A percentile compares a stretch with the other conserved stretches of the same genome.
Conservation (phyloP, 495 filamentous ascomycete genomes). For the Aspergillus sparsus region DNA sequence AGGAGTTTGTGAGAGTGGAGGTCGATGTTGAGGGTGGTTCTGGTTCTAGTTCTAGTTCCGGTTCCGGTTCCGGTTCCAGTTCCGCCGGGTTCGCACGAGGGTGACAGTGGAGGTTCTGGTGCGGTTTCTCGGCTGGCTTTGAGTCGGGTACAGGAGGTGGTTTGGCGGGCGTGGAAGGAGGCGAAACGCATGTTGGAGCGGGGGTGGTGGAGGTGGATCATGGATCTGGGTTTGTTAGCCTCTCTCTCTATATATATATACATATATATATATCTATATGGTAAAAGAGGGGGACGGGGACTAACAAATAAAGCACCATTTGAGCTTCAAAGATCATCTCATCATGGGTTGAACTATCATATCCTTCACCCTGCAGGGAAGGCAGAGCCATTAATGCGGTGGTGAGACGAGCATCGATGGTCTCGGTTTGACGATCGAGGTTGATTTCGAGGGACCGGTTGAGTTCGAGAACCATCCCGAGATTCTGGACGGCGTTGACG, state of each 20-base stretch:
- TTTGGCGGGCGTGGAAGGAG: slow-evolving; percentile 21
- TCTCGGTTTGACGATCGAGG: slow-evolving; percentile 27
- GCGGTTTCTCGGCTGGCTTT: too few relatives aligned
- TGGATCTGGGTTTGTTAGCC: slow-evolving; percentile 37
- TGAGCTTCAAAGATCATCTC: slow-evolving; percentile 83
- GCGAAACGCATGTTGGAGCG: slow-evolving; percentile 44
- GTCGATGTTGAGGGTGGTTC: slow-evolving; percentile 24
- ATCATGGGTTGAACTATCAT: slow-evolving; percentile 63
- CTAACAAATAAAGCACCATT: slow-evolving; percentile 57
- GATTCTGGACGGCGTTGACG: slow-evolving; percentile 57
- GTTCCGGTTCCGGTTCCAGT: too few relatives aligned
- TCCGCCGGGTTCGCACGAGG: too few relatives aligned
- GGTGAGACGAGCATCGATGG: slow-evolving; percentile 63
- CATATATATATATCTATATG: background rate
- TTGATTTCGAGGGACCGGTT: slow-evolving; percentile 23
- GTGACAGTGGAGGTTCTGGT: too few relatives aligned
- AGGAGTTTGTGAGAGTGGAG: slow-evolving; percentile 70
- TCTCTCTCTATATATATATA: background rate
- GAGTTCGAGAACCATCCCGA: slow-evolving; percentile 66
- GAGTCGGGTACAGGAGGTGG: slow-evolving; percentile 29
- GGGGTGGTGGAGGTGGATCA: slow-evolving; percentile 74
- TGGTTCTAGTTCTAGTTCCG: too few relatives aligned
- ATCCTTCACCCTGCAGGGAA: slow-evolving; percentile 57
- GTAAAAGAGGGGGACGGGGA: too few relatives aligned
- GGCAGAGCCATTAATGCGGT: slow-evolving; percentile 73